Evolutionary conservation across 2,329 filamentous ascomycete genomes (phyloP), one percentile per base, ranked within the genome.

Genomic region (Colletotrichum zoysiae): DNA sequence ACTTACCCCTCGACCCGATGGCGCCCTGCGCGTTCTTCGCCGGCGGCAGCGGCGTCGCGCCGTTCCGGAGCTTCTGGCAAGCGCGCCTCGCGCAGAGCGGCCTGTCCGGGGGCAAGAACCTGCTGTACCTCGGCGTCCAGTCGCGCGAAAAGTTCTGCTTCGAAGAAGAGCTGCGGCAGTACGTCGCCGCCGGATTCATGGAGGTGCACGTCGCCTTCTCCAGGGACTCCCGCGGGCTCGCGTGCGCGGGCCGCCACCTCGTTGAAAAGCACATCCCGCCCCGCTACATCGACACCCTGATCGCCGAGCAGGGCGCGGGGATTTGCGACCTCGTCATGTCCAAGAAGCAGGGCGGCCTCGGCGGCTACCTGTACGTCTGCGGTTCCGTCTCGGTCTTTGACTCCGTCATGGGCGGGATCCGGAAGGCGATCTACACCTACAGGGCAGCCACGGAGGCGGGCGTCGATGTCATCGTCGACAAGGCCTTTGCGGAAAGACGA

Each of bases 241-340:
- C 79, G 0, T 86, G 85, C 65, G 85, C 88, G 60, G 73, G 77
- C 2, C 78, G 76, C 3, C 84, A 87, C 50, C 81, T 88, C 2
- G 79, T 87, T 0, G 86, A 88, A 73, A 86, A 81, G 69, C 81
- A 83, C 42, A 87, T 82, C 8, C 78, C 84, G 0, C 84, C 87
- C 14, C 82, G 87, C 3, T 88, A 88, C 70, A 87, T 88, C 30
- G 86, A 88, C 73, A 78, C 80, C 0, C 75, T 87, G 5, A 87
- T 88, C 33, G 80, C 85, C 0, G 86, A 88, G 71, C 85, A 88
- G 74, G 85, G 85, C 0, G 81, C 82, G 0, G 82, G 81, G 0
- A 82, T 89, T 9, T 87, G 86, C 40, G 87, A 88, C 63, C 79
- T 88, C 20, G 85, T 88, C 65, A 88, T 88, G 86, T 86, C 84